Conservation (phyloP, 1,284 basidiomycete genomes). For the Trichosporon inkin region DNA sequence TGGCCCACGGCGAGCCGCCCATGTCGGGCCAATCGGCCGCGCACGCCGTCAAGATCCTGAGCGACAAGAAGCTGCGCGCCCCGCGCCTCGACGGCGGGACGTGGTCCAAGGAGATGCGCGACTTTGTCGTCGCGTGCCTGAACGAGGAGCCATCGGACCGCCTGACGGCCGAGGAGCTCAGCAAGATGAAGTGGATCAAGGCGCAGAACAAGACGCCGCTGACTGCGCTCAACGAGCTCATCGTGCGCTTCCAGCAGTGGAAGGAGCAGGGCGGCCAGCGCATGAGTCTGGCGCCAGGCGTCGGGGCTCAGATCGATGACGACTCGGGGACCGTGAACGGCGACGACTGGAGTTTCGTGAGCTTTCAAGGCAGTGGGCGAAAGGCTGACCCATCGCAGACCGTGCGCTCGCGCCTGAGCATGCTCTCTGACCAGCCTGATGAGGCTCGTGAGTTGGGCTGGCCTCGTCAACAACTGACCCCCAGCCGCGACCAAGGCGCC, state of each 20-base stretch:
- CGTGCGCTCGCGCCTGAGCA: conserved; percentile 42
- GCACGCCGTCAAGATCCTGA: conserved; percentile 86
- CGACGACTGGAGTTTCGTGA: conserved; percentile 48
- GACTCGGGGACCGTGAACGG: conserved; percentile 34
- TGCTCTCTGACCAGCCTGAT: conserved; percentile 36
- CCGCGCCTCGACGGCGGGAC: conserved; percentile 75
- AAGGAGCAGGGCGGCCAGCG: conserved; percentile 73
- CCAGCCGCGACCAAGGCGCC: conserved; percentile 18
- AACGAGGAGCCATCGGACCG: conserved; percentile 78
- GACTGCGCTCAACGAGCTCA: conserved; percentile 74
- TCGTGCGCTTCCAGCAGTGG: conserved; percentile 71
- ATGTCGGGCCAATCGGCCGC: conserved; percentile 77
- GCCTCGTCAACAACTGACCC: neutral
- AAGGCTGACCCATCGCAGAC: conserved; percentile 21
- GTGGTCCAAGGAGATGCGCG: conserved; percentile 75
- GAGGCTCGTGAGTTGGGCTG: conserved; percentile 5
- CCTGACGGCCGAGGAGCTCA: conserved; percentile 80
- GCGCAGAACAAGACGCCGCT: conserved; percentile 65
- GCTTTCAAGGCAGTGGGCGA: neutral
- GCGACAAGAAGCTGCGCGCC: conserved; percentile 59
- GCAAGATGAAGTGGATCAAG: conserved; percentile 92
- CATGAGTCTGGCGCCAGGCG: conserved; percentile 63
- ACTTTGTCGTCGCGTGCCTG: conserved; percentile 81
- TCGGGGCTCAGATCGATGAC: conserved; percentile 46
- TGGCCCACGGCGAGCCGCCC: conserved; percentile 61